These are phyloP conservation scores for Collybia mongolica DNA, from an alignment of 768 basidiomycete species.

Conservation along the genomic window DNA sequence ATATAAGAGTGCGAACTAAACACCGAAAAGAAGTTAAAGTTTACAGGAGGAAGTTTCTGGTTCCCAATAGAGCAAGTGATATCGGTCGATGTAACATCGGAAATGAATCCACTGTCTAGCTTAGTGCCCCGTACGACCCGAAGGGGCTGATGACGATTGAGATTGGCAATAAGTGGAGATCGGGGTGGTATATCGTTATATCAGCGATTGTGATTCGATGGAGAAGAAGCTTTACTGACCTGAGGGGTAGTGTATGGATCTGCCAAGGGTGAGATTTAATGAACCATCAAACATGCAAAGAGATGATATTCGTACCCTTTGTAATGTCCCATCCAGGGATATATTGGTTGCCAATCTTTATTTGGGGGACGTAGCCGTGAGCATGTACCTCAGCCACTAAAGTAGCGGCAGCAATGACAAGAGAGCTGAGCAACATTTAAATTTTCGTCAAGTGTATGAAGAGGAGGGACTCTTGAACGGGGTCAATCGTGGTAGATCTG, in stretches of 20 bases:
- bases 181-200: too few relatives aligned
- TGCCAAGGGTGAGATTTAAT: constrained; percentile 4
- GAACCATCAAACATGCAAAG: not conserved
- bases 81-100: constrained; percentile 26
- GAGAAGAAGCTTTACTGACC: constrained; percentile 5
- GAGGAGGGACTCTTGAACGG: too few relatives aligned
- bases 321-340: constrained; percentile 9
- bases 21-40: not conserved
- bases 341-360: constrained; percentile 12
- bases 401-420: constrained; percentile 2
- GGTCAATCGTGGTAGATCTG: too few relatives aligned
- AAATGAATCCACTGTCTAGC: constrained; percentile 33
- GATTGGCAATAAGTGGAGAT: too few relatives aligned
- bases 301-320: not conserved
- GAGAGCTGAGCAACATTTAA: constrained; percentile 5
- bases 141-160: constrained; percentile 20
- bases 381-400: constrained; percentile 6
- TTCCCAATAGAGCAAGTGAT: constrained; percentile 39
- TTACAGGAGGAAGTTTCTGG: constrained; percentile 30
- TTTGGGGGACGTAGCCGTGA: constrained; percentile 13
- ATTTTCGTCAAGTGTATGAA: too few relatives aligned
- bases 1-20: too few relatives aligned
- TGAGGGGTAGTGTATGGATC: constrained; percentile 33
- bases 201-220: too few relatives aligned
- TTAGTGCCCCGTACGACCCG: constrained; percentile 33